Conservation (phyloP, 495 filamentous ascomycete species). For the Thermothielavioides terrestris region DNA sequence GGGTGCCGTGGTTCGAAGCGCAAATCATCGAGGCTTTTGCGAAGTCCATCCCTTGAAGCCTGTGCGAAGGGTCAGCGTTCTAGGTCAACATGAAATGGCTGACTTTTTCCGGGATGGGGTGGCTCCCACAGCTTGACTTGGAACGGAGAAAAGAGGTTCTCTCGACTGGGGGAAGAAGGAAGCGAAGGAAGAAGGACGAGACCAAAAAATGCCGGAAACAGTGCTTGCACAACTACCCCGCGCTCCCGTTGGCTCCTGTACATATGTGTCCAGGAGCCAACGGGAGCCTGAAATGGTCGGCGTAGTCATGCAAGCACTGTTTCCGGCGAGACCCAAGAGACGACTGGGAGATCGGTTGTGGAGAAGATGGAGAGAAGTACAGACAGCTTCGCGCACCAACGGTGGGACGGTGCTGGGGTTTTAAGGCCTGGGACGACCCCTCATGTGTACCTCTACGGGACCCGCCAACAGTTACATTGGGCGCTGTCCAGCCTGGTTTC, state of each 20-base stretch:
- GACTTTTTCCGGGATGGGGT: not conserved
- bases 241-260: not conserved
- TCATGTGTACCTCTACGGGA: not conserved
- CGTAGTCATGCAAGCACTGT: not conserved
- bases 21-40: not conserved
- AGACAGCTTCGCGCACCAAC: no score
- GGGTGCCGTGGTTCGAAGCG: not conserved
- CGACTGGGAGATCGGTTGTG: not conserved
- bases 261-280: no score
- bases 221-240: not conserved
- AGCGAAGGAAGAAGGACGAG: no score
- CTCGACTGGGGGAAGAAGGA: not conserved
- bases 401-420: not conserved
- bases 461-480: not conserved
- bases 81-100: no score
- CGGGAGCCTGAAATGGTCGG: not conserved
- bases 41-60: not conserved
- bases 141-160: not conserved
- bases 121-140: not conserved
- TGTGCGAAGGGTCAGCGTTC: not conserved
- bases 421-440: not conserved
- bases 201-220: conserved; percentile 1
- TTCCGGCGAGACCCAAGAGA: not conserved
- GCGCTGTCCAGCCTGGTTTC: not conserved
- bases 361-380: not conserved